A percentile compares a stretch with the other conserved stretches of the same genome.
Evolutionary conservation across 2,329 filamentous ascomycete species (phyloP).

Genomic region (Phyllosticta ampelicida): DNA sequence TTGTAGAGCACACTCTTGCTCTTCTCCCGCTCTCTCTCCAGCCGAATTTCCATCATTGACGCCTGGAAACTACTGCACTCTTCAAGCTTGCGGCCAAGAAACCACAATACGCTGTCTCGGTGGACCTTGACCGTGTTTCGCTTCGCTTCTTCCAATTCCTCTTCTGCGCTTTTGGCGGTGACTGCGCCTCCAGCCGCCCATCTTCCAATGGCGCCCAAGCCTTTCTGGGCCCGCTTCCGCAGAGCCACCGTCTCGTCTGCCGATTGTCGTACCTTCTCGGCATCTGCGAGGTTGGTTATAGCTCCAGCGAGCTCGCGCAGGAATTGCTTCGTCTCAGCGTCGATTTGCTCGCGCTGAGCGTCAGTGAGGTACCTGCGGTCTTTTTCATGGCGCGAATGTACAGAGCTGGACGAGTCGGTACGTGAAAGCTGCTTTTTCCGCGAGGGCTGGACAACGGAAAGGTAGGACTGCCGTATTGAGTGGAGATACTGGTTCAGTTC

Average conservation of each 20-base stretch:
- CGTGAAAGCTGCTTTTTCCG: conserved; percentile 38
- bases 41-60: conserved; percentile 82
- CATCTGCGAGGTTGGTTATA: conserved; percentile 68
- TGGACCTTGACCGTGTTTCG: conserved; percentile 58
- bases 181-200: conserved; percentile 49
- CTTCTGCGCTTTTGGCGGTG: conserved; percentile 51
- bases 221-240: conserved; percentile 53
- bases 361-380: conserved; percentile 57
- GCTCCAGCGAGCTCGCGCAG: conserved; percentile 75
- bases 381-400: conserved; percentile 29
- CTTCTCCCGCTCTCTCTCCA: conserved; percentile 79
- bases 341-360: conserved; percentile 72
- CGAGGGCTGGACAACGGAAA: conserved; percentile 64
- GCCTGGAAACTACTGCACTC: conserved; percentile 68
- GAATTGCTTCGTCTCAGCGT: conserved; percentile 74
- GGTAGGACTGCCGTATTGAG: conserved; percentile 79
- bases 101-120: conserved; percentile 76
- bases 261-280: conserved; percentile 70
- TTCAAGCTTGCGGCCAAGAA: conserved; percentile 64
- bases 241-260: conserved; percentile 60
- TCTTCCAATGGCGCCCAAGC: conserved; percentile 57
- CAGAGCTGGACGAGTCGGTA: conserved; percentile 18
- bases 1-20: conserved; percentile 77
- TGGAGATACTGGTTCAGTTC: conserved; percentile 71
- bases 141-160: conserved; percentile 59